These are phyloP conservation scores for Suillus alpinus DNA, from an alignment of 768 basidiomycete species.

Conservation along the genomic window DNA sequence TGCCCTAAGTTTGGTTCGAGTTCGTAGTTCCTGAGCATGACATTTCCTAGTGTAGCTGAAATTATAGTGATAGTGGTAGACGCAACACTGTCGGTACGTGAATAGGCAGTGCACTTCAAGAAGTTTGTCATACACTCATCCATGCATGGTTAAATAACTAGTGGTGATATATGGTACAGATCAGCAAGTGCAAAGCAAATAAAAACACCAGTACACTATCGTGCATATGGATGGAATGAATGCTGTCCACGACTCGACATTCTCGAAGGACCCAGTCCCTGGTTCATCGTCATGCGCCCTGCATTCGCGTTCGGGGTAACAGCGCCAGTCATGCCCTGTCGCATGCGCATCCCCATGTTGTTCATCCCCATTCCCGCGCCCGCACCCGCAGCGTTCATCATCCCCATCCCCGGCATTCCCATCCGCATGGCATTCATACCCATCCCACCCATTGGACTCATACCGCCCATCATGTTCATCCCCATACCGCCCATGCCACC, in stretches of 20 bases:
- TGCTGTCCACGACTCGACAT: conserved; percentile 54
- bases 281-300: conserved; percentile 40
- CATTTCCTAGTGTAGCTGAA: neutral
- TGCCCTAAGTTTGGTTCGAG: no score
- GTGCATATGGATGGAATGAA: conserved; percentile 64
- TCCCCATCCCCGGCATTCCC: conserved; percentile 32
- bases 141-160: conserved; percentile 13
- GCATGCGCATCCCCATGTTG: conserved; percentile 36
- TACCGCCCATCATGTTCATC: conserved; percentile 22
- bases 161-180: conserved; percentile 30
- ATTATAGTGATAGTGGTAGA: neutral
- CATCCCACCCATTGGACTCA: conserved; percentile 22
- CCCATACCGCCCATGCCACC: conserved; percentile 28
- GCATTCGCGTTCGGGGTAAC: conserved; percentile 28
- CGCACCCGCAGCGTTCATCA: conserved; percentile 28
- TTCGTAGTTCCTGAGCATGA: neutral
- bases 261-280: conserved; percentile 47
- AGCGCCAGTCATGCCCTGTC: conserved; percentile 32
- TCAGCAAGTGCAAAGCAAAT: conserved; percentile 10
- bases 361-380: conserved; percentile 34
- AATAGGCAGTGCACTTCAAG: neutral
- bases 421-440: conserved; percentile 19
- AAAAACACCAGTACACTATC: conserved; percentile 32
- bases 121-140: neutral
- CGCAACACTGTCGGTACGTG: neutral